Base-by-base conservation (phyloP, 768 basidiomycete genomes). In the Suillus weaverae region DNA sequence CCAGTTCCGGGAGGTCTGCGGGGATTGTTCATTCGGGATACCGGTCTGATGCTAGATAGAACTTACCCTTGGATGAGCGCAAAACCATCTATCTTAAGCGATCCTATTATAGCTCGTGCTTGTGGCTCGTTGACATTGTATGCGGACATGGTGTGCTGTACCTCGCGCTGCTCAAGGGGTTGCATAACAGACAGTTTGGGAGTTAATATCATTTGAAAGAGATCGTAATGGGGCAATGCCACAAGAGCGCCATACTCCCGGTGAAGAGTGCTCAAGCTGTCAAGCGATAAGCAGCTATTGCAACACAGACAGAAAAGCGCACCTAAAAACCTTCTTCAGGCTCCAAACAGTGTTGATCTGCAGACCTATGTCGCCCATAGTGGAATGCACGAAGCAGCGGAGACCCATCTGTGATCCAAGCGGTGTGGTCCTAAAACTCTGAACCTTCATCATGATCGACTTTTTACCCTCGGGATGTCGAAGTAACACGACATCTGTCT, bases 1-100 rank as follows among this genome's bases (percentile, higher is more conserved):
- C 97, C 97, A 0, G 97, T 99, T 62, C 97, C 97, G 2, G 97
- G 97, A 41, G 97, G 97, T 30, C 97, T 96, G 67, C 33, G 59
- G 22, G 33, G 60, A 57, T 9, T 67, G 5, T 61, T 48, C 11
- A 50, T 33, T 56, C 50, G 50, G 53, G 33, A 20, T 36, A 63
- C 46, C 38, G 62, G 11, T 53, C 8, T 14, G 39, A 63, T 44
- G 38, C 33, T 10, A 22, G 10, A 43, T 16, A 26, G 68, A n/a
- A 69, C 81, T 62, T 72, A 96, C 97, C 97, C 97, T 84, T 99
- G 97, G 62, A 99, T 95, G 36, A 99, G 81, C 0, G 88, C 85
- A 72, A 99, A 97, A 0, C 96, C 97, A 14, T 86, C 75, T 0
- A 84, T 84, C 56, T 81, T 77, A 68, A 96, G 80, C 0, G 95